Evolutionary conservation across 441 rosid species (phyloP).

Genomic region (Geranium incanum): DNA sequence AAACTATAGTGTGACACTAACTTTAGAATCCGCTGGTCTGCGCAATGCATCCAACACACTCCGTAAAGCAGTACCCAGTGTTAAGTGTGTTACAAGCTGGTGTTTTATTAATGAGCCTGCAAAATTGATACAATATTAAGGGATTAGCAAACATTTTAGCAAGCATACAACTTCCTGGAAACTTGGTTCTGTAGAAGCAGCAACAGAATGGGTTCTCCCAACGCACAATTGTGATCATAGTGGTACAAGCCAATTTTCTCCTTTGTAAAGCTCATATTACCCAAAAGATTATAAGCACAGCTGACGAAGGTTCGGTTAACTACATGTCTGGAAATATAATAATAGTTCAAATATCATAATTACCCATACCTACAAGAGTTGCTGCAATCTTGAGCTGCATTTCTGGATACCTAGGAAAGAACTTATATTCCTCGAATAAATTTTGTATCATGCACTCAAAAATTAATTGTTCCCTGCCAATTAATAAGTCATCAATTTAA

Average conservation of each 20-base stretch:
- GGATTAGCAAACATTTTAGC: background rate
- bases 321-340: background rate
- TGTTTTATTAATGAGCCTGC: conserved; percentile 55
- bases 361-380: conserved; percentile 74
- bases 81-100: conserved; percentile 88
- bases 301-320: background rate
- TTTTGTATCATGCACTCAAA: conserved; percentile 95
- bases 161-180: background rate
- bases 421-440: conserved; percentile 90
- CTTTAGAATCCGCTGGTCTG: conserved; percentile 97
- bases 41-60: conserved; percentile 93
- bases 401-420: conserved; percentile 96
- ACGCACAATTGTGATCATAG: background rate
- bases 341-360: background rate
- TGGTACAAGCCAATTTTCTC: conserved; percentile 2
- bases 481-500: conserved; percentile 8
- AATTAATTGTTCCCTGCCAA: conserved; percentile 80
- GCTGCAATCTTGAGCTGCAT: conserved; percentile 92
- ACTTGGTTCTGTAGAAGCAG: background rate
- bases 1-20: conserved; percentile 23
- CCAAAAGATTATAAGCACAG: background rate
- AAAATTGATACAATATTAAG: background rate
- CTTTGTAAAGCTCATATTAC: conserved; percentile 2
- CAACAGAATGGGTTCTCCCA: background rate
- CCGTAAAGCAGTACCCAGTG: conserved; percentile 93